Conservation (phyloP, 495 filamentous ascomycete species). For the Penicillium maclennaniae region DNA sequence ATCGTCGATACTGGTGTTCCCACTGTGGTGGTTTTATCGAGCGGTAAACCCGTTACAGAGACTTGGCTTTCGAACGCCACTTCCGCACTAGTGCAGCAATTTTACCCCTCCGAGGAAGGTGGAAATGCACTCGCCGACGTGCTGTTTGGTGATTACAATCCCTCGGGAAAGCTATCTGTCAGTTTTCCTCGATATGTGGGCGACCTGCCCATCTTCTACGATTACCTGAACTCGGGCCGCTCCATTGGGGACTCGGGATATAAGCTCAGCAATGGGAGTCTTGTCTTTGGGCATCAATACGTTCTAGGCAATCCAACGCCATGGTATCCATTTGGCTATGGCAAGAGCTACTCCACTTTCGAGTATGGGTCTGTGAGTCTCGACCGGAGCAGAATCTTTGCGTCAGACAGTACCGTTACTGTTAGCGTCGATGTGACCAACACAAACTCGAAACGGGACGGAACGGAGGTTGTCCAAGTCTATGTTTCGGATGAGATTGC, state of each 20-base stretch:
- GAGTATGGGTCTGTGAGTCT: constrained; percentile 47
- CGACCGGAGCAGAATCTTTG: constrained; percentile 40
- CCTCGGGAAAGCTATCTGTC: constrained; percentile 63
- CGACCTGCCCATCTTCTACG: constrained; percentile 64
- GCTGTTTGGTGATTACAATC: constrained; percentile 63
- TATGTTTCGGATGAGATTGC: constrained; percentile 60
- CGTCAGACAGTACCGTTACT: constrained; percentile 36
- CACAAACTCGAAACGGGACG: constrained; percentile 50
- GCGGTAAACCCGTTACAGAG: constrained; percentile 66
- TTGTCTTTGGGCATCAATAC: constrained; percentile 64
- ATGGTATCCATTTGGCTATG: constrained; percentile 66
- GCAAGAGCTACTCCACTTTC: constrained; percentile 63
- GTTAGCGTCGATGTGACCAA: constrained; percentile 55
- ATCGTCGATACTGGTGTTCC: constrained; percentile 62
- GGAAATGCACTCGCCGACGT: constrained; percentile 64
- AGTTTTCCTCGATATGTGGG: constrained; percentile 65
- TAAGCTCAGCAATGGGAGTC: constrained; percentile 49
- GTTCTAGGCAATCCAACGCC: constrained; percentile 55
- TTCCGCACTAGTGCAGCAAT: constrained; percentile 62
- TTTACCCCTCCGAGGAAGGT: constrained; percentile 63
- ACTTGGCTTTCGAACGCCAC: constrained; percentile 60
- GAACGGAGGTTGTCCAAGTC: constrained; percentile 65
- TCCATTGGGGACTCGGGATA: constrained; percentile 45
- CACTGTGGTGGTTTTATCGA: constrained; percentile 64
- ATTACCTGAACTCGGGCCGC: constrained; percentile 65